Evolutionary conservation across 2,329 filamentous ascomycete genomes (phyloP).

Genomic region (Aspergillus persii): DNA sequence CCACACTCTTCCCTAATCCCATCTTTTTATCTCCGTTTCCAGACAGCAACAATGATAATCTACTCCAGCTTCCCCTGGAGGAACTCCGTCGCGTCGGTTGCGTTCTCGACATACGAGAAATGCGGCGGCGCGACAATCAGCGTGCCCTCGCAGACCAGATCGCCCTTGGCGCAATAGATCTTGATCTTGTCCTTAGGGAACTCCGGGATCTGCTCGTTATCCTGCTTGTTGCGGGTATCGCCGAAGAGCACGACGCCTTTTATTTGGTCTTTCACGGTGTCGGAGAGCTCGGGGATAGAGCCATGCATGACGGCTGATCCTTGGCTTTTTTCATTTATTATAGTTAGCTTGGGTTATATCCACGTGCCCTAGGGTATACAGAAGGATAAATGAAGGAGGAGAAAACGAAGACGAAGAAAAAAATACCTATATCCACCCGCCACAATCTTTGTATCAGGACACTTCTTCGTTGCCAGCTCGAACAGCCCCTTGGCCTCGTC

Average conservation of each 20-base stretch:
- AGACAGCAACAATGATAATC: not conserved
- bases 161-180: slow-evolving; percentile 49
- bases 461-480: slow-evolving; percentile 43
- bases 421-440: slow-evolving; percentile 45
- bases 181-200: slow-evolving; percentile 45
- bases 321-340: slow-evolving; percentile 22
- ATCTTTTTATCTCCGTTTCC: not conserved
- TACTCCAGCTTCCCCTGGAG: slow-evolving; percentile 20
- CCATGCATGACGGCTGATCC: slow-evolving; percentile 47
- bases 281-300: slow-evolving; percentile 36
- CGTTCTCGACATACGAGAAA: slow-evolving; percentile 37
- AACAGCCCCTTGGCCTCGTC: slow-evolving; percentile 44
- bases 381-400: not conserved
- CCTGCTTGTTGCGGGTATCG: slow-evolving; percentile 43
- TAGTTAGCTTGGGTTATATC: not conserved
- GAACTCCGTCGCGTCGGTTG: slow-evolving; percentile 27
- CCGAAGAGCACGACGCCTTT: slow-evolving; percentile 43
- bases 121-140: slow-evolving; percentile 41
- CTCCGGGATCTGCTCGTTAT: slow-evolving; percentile 39
- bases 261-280: slow-evolving; percentile 30
- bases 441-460: slow-evolving; percentile 45
- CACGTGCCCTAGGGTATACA: not conserved
- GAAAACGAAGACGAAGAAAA: slow-evolving; percentile 4
- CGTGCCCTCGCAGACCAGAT: slow-evolving; percentile 50
- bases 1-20: not conserved